Percentiles rank a stretch among this genome's conserved stretches.
These are phyloP conservation scores for Tylopilus intermedius DNA, from an alignment of 768 basidiomycete genomes.

Conservation along the genomic window DNA sequence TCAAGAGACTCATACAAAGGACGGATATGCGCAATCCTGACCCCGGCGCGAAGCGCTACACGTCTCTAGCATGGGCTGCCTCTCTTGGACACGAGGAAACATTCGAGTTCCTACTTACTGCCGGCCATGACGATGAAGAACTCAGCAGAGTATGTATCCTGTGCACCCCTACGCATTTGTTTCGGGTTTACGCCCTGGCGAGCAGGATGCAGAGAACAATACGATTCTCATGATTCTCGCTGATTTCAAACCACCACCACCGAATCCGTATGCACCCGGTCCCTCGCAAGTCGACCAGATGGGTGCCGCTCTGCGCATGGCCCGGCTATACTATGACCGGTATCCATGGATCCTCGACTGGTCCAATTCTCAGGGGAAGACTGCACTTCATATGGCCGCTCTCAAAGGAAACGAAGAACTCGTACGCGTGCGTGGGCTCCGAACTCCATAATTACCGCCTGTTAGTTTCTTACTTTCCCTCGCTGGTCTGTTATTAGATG, in stretches of 20 bases:
- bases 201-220: constrained; percentile 85
- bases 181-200: constrained; percentile 16
- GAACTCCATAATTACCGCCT: constrained; percentile 5
- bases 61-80: constrained; percentile 90
- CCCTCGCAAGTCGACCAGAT: constrained; percentile 57
- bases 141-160: constrained; percentile 67
- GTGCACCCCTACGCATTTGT: constrained; percentile 3
- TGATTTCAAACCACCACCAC: constrained; percentile 57
- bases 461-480: constrained; percentile 15
- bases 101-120: constrained; percentile 82
- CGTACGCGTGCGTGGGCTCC: constrained; percentile 57
- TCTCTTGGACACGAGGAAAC: constrained; percentile 86
- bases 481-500: constrained; percentile 49
- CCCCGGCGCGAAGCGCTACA: constrained; percentile 65
- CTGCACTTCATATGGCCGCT: constrained; percentile 83
- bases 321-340: constrained; percentile 77
- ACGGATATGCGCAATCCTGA: constrained; percentile 93
- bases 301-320: constrained; percentile 79
- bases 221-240: constrained; percentile 93
- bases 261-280: constrained; percentile 43
- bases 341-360: constrained; percentile 87
- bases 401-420: constrained; percentile 87
- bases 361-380: constrained; percentile 87
- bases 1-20: constrained; percentile 79
- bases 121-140: constrained; percentile 91